phyloP scores from a whole-genome alignment of 2,329 filamentous ascomycete genomes.

The Clonostachys chloroleuca region DNA sequence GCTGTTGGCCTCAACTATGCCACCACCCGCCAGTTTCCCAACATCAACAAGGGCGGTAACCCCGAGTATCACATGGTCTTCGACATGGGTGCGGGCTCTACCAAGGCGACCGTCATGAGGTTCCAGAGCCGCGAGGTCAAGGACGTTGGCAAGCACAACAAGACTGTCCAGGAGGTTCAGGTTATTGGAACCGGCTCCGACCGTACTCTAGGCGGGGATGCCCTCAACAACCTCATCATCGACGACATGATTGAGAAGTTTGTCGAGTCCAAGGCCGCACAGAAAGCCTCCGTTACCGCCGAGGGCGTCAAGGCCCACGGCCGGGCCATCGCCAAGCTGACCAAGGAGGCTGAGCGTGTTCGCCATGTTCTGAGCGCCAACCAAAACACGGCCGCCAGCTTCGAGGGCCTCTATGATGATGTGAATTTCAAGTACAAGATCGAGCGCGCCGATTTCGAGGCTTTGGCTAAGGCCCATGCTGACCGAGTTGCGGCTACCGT shows the following conservation, averaged over 20 bases:
- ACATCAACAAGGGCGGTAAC: constrained; percentile 74
- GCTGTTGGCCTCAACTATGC: constrained; percentile 96
- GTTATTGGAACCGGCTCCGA: constrained; percentile 88
- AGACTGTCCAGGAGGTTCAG: constrained; percentile 93
- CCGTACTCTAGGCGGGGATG: constrained; percentile 81
- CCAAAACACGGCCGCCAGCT: constrained; percentile 70
- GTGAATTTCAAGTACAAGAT: constrained; percentile 93
- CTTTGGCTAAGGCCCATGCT: constrained; percentile 63
- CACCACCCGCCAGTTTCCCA: constrained; percentile 84
- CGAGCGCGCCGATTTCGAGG: constrained; percentile 74
- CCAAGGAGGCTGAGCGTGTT: constrained; percentile 84
- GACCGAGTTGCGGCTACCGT: constrained; percentile 67
- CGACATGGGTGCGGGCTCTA: constrained; percentile 95
- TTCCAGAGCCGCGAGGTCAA: constrained; percentile 90
- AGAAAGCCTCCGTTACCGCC: constrained; percentile 57
- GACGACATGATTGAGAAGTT: constrained; percentile 85
- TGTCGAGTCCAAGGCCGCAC: constrained; percentile 62
- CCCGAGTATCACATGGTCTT: constrained; percentile 92
- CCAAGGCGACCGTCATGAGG: constrained; percentile 82
- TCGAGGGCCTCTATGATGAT: constrained; percentile 88
- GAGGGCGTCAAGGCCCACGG: constrained; percentile 70
- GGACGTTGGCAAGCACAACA: constrained; percentile 89
- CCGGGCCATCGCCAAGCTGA: constrained; percentile 82
- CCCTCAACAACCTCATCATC: constrained; percentile 81
- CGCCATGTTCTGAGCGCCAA: constrained; percentile 94